Evolutionary conservation across 2,329 filamentous ascomycete species (phyloP), one percentile per base, ranked within the genome.

Genomic region (Alternaria sp.): DNA sequence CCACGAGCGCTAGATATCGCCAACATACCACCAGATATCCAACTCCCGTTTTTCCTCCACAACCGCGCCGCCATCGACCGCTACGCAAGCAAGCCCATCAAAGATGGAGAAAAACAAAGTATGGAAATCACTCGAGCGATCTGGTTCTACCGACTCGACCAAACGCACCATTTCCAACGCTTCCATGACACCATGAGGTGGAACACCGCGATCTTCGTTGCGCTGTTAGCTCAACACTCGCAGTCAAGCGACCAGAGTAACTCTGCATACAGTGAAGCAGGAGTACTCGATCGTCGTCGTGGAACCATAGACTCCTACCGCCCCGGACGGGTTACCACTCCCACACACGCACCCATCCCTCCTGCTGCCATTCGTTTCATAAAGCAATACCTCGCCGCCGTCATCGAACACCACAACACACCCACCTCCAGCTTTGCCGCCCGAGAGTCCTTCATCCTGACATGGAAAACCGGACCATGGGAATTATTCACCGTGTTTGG

Each of bases 61-160:
- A 46, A 74, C 36, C 70, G 67, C 23, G 12, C 25, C 17, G 3
- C 21, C 10, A 67, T 73, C 30, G 54, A 64, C 23, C 40, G 21
- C 7, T 21, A 59, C 30, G 49, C 46, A 23, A 28, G 46, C 6
- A 54, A 40, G 9, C 61, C 70, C 15, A 54, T 69, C 47, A 72
- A 72, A 50, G 57, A 55, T 45, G 28, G 54, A 13, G 44, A 19
- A 17, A 25, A 46, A 11, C 71, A 72, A 43, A 25, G 30, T 21
- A 55, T 63, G 3, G 47, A 66, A 17, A 54, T 69, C 17, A 72
- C 67, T 0, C 66, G 69, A 8, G 67, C 69, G 6, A 70, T 73
- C 19, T 75, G 69, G 65, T 74, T 67, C 66, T 73, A 71, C 50
- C 64, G 71, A 19, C 57, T 74, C 6, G 56, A 63, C 19, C 49